Conservation (phyloP, 1,284 basidiomycete genomes). For the Neonothopanus nambi region DNA sequence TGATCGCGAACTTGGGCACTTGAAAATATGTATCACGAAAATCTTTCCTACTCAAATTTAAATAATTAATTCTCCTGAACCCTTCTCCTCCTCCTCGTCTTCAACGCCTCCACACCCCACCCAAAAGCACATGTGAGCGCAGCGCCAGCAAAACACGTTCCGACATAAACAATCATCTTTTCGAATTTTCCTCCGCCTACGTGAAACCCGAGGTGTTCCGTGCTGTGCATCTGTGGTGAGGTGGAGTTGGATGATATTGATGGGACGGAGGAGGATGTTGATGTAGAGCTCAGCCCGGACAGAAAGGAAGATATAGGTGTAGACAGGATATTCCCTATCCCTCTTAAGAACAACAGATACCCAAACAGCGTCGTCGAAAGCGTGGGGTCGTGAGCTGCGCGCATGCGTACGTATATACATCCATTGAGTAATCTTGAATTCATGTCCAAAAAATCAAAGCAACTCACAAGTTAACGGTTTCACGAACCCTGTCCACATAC, state of each 20-base stretch:
- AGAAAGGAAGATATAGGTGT: slow-evolving; percentile 40
- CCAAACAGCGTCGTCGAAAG: slow-evolving; percentile 37
- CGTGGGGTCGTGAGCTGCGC: slow-evolving; percentile 37
- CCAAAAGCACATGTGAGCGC: slow-evolving; percentile 28
- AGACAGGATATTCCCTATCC: slow-evolving; percentile 42
- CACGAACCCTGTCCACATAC: slow-evolving; percentile 35
- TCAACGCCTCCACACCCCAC: slow-evolving; percentile 20
- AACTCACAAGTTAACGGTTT: slow-evolving; percentile 30
- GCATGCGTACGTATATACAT: slow-evolving; percentile 15
- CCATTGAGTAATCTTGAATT: no score
- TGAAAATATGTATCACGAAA: no score
- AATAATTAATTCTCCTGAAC: no score
- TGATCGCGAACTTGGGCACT: no score
- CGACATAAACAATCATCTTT: slow-evolving; percentile 36
- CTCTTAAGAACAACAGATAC: slow-evolving; percentile 37
- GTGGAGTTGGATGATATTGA: slow-evolving; percentile 12
- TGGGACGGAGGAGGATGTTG: slow-evolving; percentile 1
- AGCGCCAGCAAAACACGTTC: slow-evolving; percentile 36
- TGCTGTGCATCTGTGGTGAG: background rate
- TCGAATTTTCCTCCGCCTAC: slow-evolving; percentile 34
- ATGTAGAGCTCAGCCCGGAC: slow-evolving; percentile 2
- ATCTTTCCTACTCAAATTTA: no score
- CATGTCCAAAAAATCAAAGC: background rate
- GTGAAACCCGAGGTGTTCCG: slow-evolving; percentile 27
- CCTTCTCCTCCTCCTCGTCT: background rate